Evolutionary conservation across 148 eudicot species (phyloP).

Genomic region (Rhododendron simsii): DNA sequence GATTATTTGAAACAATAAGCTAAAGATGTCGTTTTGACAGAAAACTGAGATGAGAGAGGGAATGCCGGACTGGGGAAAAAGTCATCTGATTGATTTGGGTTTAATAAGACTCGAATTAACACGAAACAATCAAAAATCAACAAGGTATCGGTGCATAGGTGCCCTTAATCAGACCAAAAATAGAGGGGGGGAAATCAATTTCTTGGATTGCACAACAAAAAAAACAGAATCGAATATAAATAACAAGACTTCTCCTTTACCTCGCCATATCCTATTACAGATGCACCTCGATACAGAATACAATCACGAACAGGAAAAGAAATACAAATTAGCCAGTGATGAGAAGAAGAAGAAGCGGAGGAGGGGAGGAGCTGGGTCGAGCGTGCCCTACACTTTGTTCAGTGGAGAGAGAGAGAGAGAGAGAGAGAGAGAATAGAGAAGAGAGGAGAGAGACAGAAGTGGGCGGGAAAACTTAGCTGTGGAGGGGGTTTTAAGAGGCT

Average conservation of each 20-base stretch:
- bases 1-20: not conserved
- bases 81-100: not conserved
- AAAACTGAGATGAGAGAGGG: not conserved
- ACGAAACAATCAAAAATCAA: not conserved
- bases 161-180: not conserved
- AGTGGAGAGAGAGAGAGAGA: slow-evolving; percentile 5
- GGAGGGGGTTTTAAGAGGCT: slow-evolving; percentile 1
- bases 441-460: not conserved
- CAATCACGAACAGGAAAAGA: not conserved
- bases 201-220: not conserved
- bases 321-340: slow-evolving; percentile 2
- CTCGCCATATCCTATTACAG: not conserved
- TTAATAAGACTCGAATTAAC: not conserved
- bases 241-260: not conserved
- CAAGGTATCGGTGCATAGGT: not conserved
- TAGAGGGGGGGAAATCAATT: not conserved
- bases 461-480: slow-evolving; percentile 26
- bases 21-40: not conserved
- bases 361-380: slow-evolving; percentile 13
- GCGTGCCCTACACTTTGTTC: slow-evolving; percentile 9
- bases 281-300: not conserved
- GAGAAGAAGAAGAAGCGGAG: not conserved
- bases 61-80: not conserved
- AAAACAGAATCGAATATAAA: not conserved
- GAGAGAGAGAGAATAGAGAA: not conserved